A percentile compares a stretch with the other conserved stretches of the same genome.
These are phyloP conservation scores for Zymoseptoria crescenta DNA, from an alignment of 2,329 filamentous ascomycete genomes.

Conservation along the genomic window DNA sequence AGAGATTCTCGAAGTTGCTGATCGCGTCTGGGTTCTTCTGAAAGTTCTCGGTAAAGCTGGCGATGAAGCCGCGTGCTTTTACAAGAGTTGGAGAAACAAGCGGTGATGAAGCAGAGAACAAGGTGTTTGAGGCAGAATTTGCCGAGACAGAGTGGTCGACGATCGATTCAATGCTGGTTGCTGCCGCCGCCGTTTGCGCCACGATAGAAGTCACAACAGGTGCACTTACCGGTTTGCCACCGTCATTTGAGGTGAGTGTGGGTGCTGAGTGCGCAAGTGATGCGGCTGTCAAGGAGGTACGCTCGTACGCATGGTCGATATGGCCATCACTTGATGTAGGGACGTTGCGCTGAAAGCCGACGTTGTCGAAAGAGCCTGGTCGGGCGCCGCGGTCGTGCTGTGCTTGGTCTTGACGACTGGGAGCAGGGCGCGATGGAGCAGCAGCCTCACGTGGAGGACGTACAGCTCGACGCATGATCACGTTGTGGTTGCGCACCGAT, in stretches of 20 bases:
- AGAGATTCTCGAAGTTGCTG: constrained; percentile 5
- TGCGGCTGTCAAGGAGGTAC: not conserved
- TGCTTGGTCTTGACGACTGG: not conserved
- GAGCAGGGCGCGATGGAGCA: not conserved
- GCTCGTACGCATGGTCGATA: not conserved
- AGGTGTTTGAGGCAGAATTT: not conserved
- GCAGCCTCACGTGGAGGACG: not conserved
- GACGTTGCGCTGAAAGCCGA: not conserved
- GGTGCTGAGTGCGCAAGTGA: not conserved
- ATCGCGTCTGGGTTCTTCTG: constrained; percentile 1
- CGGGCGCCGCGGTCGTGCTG: not conserved
- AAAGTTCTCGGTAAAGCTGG: constrained; percentile 5
- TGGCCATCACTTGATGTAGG: not conserved
- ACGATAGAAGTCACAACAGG: not conserved
- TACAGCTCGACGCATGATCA: not conserved
- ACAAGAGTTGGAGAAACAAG: not conserved
- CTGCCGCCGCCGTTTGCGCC: not conserved
- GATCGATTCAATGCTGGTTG: not conserved
- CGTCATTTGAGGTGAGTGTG: not conserved
- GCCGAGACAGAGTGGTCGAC: not conserved
- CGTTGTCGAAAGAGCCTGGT: not conserved
- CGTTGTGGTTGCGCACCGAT: not conserved
- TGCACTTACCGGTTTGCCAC: not conserved
- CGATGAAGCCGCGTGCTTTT: constrained; percentile 7
- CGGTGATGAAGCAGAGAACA: not conserved